A percentile compares a stretch with the other conserved stretches of the same genome.
phyloP scores from a whole-genome alignment of 805 yeast genomes.

The Candida railenensis region DNA sequence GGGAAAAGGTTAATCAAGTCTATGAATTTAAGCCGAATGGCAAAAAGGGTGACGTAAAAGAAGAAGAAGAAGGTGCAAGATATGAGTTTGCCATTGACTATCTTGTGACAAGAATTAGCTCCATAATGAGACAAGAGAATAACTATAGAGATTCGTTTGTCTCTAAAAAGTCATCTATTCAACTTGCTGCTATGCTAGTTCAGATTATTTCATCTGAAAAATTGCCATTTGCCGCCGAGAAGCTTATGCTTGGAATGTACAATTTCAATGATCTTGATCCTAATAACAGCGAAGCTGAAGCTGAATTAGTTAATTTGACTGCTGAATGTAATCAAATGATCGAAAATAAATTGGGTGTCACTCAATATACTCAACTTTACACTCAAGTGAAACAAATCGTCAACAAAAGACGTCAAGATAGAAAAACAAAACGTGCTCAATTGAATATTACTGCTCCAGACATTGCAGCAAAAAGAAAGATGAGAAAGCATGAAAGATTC shows the following conservation, averaged over 20 bases:
- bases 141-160: constrained; percentile 51
- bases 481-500: constrained; percentile 70
- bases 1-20: constrained; percentile 50
- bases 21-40: constrained; percentile 23
- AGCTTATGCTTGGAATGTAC: constrained; percentile 54
- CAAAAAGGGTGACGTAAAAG: constrained; percentile 20
- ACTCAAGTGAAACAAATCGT: constrained; percentile 64
- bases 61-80: constrained; percentile 19
- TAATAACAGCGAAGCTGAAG: constrained; percentile 42
- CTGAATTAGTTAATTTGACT: constrained; percentile 53
- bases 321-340: constrained; percentile 67
- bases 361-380: constrained; percentile 62
- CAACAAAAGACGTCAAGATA: constrained; percentile 63
- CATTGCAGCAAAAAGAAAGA: constrained; percentile 70
- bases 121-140: constrained; percentile 63
- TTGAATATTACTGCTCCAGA: constrained; percentile 80
- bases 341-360: constrained; percentile 67
- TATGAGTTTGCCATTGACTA: constrained; percentile 50
- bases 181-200: constrained; percentile 62
- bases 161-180: constrained; percentile 69
- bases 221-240: constrained; percentile 43
- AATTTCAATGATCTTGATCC: constrained; percentile 45
- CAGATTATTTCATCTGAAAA: constrained; percentile 48
- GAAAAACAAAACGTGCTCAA: constrained; percentile 73
- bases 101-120: constrained; percentile 61